Evolutionary conservation across 805 yeast genomes (phyloP), one percentile per base, ranked within the genome.

Genomic region (Yarrowia sp.): DNA sequence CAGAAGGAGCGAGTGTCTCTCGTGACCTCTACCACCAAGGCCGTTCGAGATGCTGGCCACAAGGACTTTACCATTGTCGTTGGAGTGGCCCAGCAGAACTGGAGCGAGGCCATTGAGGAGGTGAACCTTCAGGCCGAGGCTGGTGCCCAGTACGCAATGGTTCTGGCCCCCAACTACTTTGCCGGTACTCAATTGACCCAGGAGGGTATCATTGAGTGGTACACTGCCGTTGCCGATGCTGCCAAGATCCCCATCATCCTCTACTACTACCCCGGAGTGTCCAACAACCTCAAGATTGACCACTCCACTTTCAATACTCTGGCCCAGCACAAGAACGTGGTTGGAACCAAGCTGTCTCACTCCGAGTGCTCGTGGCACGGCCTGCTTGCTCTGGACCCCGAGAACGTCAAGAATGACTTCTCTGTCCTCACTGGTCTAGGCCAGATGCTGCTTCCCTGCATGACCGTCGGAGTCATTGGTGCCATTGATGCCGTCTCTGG

Each of bases 401-500:
- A 75, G 46, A 78, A 83, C 67, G 71, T 73, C 58, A 72, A 74
- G 38, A 79, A 79, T 70, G 77, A 81, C 70, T 85, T 85, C 76
- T 69, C 74, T 36, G 74, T 80, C 42, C 79, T 83, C 71, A 81
- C 86, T 9, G 87, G 87, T 15, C 76, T 83, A 19, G 86, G 86
- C 36, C 86, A 84, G 72, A 75, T 83, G 47, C 74, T 85, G 42
- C 73, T 83, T 40, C 86, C 87, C 30, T 81, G 81, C 17, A 75
- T 83, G 56, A 68, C 80, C 0, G 79, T 82, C 24, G 86, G 86
- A n/a, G 79, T 79, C 65, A 76, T 77, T 63, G 87, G 86, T 40
- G 79, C 86, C 15, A 81, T 85, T 68, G 87, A 84, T 72, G 87
- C 86, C 8, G 75, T 84, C 39, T 77, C 83, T 47, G 86, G 85